Evolutionary conservation across 2,329 filamentous ascomycete genomes (phyloP).

Genomic region (Monilinia fructicola): DNA sequence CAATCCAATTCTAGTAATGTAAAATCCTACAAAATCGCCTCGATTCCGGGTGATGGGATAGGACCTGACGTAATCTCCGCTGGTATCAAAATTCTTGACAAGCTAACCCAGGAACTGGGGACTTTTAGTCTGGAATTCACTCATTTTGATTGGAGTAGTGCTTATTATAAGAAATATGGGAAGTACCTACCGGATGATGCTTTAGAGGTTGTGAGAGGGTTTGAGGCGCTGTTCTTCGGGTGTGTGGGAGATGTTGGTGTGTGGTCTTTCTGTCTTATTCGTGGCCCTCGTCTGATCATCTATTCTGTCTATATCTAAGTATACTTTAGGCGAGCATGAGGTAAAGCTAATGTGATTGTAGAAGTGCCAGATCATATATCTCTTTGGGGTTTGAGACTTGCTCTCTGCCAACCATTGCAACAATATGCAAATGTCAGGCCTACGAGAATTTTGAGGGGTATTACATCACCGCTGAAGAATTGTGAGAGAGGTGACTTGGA

Average conservation of each 20-base stretch:
- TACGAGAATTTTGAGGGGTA: constrained; percentile 58
- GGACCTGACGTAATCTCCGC: constrained; percentile 62
- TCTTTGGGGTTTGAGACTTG: constrained; percentile 62
- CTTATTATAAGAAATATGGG: constrained; percentile 57
- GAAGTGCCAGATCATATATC: constrained; percentile 66
- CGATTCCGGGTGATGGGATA: constrained; percentile 64
- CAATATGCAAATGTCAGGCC: constrained; percentile 67
- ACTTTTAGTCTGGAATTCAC: constrained; percentile 62
- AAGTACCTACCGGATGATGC: constrained; percentile 60
- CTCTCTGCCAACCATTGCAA: constrained; percentile 62
- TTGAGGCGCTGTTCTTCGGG: constrained; percentile 61
- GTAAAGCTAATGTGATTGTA: constrained; percentile 28
- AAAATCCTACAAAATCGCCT: constrained; percentile 51
- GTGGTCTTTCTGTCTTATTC: constrained; percentile 19
- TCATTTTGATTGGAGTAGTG: constrained; percentile 60
- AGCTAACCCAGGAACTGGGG: constrained; percentile 51
- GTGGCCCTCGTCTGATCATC: background rate
- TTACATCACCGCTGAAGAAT: constrained; percentile 54
- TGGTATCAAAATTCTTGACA: constrained; percentile 59
- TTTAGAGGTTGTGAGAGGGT: constrained; percentile 53
- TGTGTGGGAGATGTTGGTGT: constrained; percentile 57
- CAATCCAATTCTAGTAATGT: background rate
- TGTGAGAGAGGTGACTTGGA: constrained; percentile 51
- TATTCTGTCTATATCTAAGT: background rate
- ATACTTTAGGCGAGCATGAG: background rate